phyloP scores from a whole-genome alignment of 1,139 yeast genomes.

The Lodderomyces oxycetoniae region DNA sequence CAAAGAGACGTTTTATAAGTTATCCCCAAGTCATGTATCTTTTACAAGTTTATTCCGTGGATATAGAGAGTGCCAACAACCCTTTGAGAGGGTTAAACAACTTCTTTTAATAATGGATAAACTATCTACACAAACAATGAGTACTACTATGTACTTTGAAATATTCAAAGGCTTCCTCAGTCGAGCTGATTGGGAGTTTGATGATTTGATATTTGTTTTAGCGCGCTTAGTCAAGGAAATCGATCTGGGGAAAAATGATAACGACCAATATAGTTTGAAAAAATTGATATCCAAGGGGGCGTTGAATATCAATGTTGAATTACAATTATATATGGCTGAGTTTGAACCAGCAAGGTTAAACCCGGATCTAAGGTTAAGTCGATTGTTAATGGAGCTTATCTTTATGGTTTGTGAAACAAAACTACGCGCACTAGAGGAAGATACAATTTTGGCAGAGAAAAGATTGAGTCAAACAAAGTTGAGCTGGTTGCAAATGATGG shows the following conservation, averaged over 20 bases:
- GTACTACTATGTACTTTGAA: slow-evolving; percentile 20
- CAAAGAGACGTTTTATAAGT: slow-evolving; percentile 9
- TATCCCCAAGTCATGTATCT: slow-evolving; percentile 26
- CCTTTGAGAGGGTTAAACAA: slow-evolving; percentile 14
- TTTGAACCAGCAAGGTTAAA: neutral
- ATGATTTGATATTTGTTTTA: slow-evolving; percentile 4
- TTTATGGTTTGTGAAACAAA: slow-evolving; percentile 11
- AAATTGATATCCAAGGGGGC: neutral
- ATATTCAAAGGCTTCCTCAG: slow-evolving; percentile 5
- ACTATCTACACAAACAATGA: slow-evolving; percentile 21
- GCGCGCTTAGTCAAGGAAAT: slow-evolving; percentile 6
- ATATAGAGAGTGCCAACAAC: slow-evolving; percentile 12
- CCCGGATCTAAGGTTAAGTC: slow-evolving; percentile 4
- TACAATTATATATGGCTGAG: neutral
- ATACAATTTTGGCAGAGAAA: no score
- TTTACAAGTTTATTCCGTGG: slow-evolving; percentile 21
- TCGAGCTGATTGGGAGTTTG: slow-evolving; percentile 5
- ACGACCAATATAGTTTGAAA: slow-evolving; percentile 2
- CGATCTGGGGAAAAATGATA: slow-evolving; percentile 1
- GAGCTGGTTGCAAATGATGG: slow-evolving; percentile 6
- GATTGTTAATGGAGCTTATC: slow-evolving; percentile 6
- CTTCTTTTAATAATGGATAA: slow-evolving; percentile 18
- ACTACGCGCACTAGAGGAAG: neutral
- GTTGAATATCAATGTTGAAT: neutral
- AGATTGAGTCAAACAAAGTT: slow-evolving; percentile 6